These are phyloP conservation scores for Seiridium cupressi DNA, from an alignment of 2,329 filamentous ascomycete species.

Conservation along the genomic window DNA sequence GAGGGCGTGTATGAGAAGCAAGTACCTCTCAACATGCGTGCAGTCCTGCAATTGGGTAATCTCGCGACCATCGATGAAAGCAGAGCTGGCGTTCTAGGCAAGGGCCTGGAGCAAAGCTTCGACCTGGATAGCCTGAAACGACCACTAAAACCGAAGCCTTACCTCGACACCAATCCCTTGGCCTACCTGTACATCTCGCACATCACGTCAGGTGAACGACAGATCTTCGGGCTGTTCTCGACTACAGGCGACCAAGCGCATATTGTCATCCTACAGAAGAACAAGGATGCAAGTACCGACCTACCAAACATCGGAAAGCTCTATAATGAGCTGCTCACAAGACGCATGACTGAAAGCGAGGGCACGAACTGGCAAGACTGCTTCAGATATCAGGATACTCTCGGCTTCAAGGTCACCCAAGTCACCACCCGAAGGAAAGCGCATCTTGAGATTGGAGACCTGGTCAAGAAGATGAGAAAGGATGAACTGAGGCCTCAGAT, in stretches of 20 bases:
- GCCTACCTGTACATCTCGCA: conserved; percentile 93
- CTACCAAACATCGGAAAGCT: conserved; percentile 89
- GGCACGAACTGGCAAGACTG: conserved; percentile 75
- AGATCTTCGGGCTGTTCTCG: conserved; percentile 93
- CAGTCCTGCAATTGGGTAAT: conserved; percentile 85
- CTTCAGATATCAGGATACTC: conserved; percentile 81
- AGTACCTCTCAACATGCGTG: conserved; percentile 81
- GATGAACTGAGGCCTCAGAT: conserved; percentile 80
- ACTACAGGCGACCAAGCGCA: conserved; percentile 77
- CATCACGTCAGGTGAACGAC: conserved; percentile 82
- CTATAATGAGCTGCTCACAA: conserved; percentile 73
- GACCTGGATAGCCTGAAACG: conserved; percentile 75
- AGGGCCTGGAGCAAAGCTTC: conserved; percentile 90
- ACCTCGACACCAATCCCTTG: conserved; percentile 72
- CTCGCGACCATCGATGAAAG: conserved; percentile 90
- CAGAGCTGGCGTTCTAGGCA: conserved; percentile 87
- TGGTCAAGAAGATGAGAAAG: conserved; percentile 85
- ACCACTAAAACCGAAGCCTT: conserved; percentile 62
- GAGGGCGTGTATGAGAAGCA: conserved; percentile 98
- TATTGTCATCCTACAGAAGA: conserved; percentile 83
- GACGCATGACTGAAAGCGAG: conserved; percentile 62
- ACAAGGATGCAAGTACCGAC: conserved; percentile 73
- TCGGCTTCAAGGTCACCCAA: conserved; percentile 83
- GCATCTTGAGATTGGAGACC: conserved; percentile 80
- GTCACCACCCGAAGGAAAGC: conserved; percentile 89